Evolutionary conservation across 768 basidiomycete species (phyloP).

Genomic region (Kwoniella europaea): DNA sequence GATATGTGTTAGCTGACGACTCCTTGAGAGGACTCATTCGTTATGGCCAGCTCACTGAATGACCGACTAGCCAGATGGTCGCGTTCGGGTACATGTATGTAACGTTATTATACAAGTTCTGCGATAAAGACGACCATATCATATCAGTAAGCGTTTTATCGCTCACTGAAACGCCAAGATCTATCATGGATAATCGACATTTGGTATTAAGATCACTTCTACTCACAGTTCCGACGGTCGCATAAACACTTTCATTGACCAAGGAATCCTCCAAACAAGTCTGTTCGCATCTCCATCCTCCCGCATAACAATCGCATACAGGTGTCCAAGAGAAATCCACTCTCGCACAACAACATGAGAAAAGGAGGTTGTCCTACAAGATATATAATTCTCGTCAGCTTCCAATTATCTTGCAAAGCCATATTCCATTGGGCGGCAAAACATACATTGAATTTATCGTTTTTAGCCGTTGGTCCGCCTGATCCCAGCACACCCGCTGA

Average conservation of each 20-base stretch:
- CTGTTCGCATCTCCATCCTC: slow-evolving; percentile 76
- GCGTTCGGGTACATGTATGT: slow-evolving; percentile 86
- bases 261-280: slow-evolving; percentile 79
- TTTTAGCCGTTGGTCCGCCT: slow-evolving; percentile 79
- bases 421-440: too few species aligned
- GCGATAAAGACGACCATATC: slow-evolving; percentile 6
- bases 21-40: background rate
- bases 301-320: slow-evolving; percentile 84
- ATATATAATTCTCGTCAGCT: slow-evolving; percentile 8
- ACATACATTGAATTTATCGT: slow-evolving; percentile 79
- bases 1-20: background rate
- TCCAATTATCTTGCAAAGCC: too few species aligned
- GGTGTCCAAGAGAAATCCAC: slow-evolving; percentile 94
- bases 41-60: slow-evolving; percentile 43
- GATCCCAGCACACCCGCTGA: slow-evolving; percentile 73
- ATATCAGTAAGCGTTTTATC: too few species aligned
- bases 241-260: slow-evolving; percentile 82
- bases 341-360: slow-evolving; percentile 91
- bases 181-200: background rate
- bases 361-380: slow-evolving; percentile 78
- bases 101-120: slow-evolving; percentile 93
- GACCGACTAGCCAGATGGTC: slow-evolving; percentile 84
- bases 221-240: slow-evolving; percentile 79
- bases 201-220: slow-evolving; percentile 45
- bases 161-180: too few species aligned